phyloP scores from a whole-genome alignment of 345 rosid species.

The Eucalyptus caleyi region DNA sequence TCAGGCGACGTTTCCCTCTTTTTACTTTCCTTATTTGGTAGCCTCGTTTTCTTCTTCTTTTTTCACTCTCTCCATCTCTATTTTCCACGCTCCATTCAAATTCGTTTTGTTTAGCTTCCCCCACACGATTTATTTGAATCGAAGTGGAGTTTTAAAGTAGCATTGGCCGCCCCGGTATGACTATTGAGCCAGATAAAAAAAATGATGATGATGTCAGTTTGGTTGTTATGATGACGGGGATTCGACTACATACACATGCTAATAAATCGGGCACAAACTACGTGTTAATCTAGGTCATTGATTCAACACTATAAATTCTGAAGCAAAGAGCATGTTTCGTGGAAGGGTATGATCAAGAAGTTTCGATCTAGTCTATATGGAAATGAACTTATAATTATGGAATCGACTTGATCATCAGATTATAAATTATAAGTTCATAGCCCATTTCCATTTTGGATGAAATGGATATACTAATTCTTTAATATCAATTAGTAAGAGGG shows the following conservation, averaged over 20 bases:
- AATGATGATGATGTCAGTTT: neutral
- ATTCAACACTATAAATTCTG: neutral
- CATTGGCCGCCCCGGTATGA: neutral
- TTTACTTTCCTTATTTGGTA: neutral
- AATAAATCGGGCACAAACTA: neutral
- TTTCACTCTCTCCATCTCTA: neutral
- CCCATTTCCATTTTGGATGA: neutral
- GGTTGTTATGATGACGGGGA: neutral
- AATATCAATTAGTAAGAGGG: neutral
- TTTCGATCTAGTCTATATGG: accelerated
- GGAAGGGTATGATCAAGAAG: neutral
- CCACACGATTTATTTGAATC: neutral
- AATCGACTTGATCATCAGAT: accelerated
- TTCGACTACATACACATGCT: neutral
- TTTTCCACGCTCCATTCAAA: neutral
- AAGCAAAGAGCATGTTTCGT: neutral
- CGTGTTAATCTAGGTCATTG: accelerated
- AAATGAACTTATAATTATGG: neutral
- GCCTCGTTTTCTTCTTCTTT: no score
- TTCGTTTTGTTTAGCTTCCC: neutral
- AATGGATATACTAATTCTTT: no score
- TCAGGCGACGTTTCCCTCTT: constrained; percentile 31
- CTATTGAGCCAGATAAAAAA: no score
- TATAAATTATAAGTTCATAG: no score
- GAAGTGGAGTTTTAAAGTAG: neutral